These are phyloP conservation scores for Kwoniella dendrophila DNA, from an alignment of 768 basidiomycete genomes.

Conservation along the genomic window DNA sequence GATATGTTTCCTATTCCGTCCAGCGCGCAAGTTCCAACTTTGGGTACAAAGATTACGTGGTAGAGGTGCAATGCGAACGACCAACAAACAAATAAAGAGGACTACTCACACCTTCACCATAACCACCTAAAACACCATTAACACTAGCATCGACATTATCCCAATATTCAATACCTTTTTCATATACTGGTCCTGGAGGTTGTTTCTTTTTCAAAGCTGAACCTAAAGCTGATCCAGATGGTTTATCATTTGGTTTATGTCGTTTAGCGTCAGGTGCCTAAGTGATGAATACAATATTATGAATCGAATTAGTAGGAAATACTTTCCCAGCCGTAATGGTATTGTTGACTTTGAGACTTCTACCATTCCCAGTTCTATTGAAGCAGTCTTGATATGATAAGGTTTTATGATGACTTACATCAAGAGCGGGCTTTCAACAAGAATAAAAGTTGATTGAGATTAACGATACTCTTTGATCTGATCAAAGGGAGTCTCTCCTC, in stretches of 20 bases:
- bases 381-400: no score
- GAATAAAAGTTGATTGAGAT: background rate
- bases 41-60: no score
- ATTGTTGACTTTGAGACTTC: no score
- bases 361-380: no score
- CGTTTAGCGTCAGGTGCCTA: slow-evolving; percentile 28
- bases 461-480: background rate
- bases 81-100: background rate
- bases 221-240: slow-evolving; percentile 18
- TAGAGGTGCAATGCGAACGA: background rate
- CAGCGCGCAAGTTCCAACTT: no score
- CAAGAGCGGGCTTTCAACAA: background rate
- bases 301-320: background rate
- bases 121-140: slow-evolving; percentile 81
- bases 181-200: slow-evolving; percentile 61
- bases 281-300: no score
- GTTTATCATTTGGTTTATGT: slow-evolving; percentile 24
- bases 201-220: slow-evolving; percentile 39
- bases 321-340: no score
- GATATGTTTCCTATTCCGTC: no score
- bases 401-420: background rate
- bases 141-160: slow-evolving; percentile 73
- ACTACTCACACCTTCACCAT: slow-evolving; percentile 62
- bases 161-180: slow-evolving; percentile 87
- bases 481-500: background rate